Percentiles rank a stretch among this genome's conserved stretches.
phyloP scores from a whole-genome alignment of 805 yeast species.

The Teunomyces lycoperdinae region DNA sequence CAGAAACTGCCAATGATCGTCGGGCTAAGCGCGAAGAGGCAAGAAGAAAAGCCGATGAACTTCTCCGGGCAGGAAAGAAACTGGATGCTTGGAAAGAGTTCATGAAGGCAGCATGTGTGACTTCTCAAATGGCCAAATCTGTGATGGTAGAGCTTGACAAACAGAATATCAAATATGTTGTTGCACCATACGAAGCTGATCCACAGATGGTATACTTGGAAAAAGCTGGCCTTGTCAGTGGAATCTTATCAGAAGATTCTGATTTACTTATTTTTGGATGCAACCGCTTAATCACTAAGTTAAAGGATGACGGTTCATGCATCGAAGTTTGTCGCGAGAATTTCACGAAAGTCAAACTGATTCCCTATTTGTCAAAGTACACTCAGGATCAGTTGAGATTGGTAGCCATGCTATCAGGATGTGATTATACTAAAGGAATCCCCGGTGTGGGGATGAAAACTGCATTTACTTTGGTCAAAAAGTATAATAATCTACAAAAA shows the following conservation, averaged over 20 bases:
- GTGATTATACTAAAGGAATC: constrained; percentile 91
- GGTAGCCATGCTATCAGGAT: constrained; percentile 89
- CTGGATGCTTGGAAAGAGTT: constrained; percentile 64
- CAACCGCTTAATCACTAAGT: constrained; percentile 67
- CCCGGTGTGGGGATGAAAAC: constrained; percentile 76
- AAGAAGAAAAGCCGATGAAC: constrained; percentile 50
- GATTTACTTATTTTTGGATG: constrained; percentile 91
- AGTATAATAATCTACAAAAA: constrained; percentile 50
- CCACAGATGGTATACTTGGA: constrained; percentile 94
- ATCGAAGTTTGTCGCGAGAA: constrained; percentile 61
- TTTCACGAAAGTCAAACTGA: constrained; percentile 46
- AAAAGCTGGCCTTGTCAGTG: constrained; percentile 69
- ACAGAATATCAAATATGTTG: constrained; percentile 64
- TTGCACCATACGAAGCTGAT: constrained; percentile 98
- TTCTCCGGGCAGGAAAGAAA: constrained; percentile 51
- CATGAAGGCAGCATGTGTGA: constrained; percentile 78
- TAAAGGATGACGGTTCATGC: constrained; percentile 73
- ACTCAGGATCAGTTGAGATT: constrained; percentile 59
- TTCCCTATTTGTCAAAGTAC: constrained; percentile 50
- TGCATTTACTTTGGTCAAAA: constrained; percentile 61
- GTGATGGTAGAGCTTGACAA: constrained; percentile 68
- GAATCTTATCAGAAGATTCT: constrained; percentile 90
- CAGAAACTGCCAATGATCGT: constrained; percentile 67
- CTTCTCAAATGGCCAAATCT: constrained; percentile 88
- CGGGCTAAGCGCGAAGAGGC: constrained; percentile 56